Evolutionary conservation across 768 basidiomycete species (phyloP).

Genomic region (Lentinula lateritia): DNA sequence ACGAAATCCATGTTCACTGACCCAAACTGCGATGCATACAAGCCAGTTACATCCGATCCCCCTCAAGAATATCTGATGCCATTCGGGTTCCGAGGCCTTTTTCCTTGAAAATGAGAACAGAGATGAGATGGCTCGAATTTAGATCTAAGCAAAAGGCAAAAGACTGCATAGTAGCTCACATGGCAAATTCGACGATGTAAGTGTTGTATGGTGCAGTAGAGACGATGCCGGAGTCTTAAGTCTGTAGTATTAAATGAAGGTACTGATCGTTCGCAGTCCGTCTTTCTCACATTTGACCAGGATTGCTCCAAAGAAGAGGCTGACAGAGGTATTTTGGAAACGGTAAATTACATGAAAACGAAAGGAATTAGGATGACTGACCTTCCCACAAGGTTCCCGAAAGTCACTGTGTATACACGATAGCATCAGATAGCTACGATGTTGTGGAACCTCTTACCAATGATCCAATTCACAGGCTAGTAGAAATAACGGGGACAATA

Average conservation of each 20-base stretch:
- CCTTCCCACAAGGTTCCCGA: slow-evolving; percentile 58
- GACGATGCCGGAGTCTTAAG: slow-evolving; percentile 52
- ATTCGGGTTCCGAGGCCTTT: slow-evolving; percentile 59
- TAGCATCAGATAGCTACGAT: not conserved
- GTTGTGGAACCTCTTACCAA: slow-evolving; percentile 34
- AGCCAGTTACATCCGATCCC: slow-evolving; percentile 79
- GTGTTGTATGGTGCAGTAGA: slow-evolving; percentile 51
- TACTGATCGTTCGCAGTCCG: not conserved
- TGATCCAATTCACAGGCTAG: slow-evolving; percentile 54
- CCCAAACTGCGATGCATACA: slow-evolving; percentile 70
- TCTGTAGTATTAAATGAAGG: not conserved
- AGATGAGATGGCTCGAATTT: not conserved
- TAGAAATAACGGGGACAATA: not conserved
- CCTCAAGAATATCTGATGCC: slow-evolving; percentile 69
- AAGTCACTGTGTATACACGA: slow-evolving; percentile 36
- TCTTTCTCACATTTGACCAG: slow-evolving; percentile 57
- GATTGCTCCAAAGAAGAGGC: slow-evolving; percentile 64
- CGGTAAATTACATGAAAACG: not conserved
- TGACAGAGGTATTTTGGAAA: slow-evolving; percentile 13
- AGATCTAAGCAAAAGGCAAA: not conserved
- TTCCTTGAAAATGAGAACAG: slow-evolving; percentile 26
- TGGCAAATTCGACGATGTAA: slow-evolving; percentile 47
- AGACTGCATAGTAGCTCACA: slow-evolving; percentile 37
- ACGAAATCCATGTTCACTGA: slow-evolving; percentile 24
- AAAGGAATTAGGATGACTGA: not conserved